phyloP scores from a whole-genome alignment of 371 early-diverging fungal species.

The Thermomucor indicae-seudaticae region DNA sequence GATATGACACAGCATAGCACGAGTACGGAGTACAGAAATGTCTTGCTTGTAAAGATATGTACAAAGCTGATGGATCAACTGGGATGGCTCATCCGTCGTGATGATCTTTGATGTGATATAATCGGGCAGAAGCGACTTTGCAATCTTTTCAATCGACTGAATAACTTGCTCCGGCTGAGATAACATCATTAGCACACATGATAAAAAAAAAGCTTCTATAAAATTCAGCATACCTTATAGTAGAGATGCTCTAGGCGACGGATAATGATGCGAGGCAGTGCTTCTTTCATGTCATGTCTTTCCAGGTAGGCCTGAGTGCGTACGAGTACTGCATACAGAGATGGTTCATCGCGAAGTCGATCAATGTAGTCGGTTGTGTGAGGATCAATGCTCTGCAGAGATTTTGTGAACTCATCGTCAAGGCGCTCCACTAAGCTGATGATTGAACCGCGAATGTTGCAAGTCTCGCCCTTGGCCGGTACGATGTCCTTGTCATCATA shows the following conservation, averaged over 20 bases:
- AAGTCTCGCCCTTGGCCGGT: conserved; percentile 46
- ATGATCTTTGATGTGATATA: conserved; percentile 37
- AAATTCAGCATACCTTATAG: conserved; percentile 66
- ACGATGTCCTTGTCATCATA: conserved; percentile 66
- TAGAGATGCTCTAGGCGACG: conserved; percentile 94
- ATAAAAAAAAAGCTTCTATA: not conserved
- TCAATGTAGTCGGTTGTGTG: conserved; percentile 95
- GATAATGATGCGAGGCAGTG: conserved; percentile 72
- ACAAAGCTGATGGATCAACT: conserved; percentile 78
- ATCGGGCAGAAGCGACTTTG: conserved; percentile 32
- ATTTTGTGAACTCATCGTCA: conserved; percentile 95
- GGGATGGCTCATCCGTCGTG: conserved; percentile 49
- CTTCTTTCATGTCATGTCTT: conserved; percentile 52
- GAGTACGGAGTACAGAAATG: conserved; percentile 83
- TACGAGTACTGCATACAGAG: conserved; percentile 84
- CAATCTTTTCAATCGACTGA: conserved; percentile 40
- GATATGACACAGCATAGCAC: conserved; percentile 96
- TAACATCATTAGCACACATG: not conserved
- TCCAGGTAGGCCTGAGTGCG: conserved; percentile 84
- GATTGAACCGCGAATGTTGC: conserved; percentile 80
- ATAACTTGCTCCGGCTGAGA: conserved; percentile 50
- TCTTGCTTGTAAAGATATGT: conserved; percentile 84
- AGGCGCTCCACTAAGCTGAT: conserved; percentile 89
- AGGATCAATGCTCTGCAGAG: conserved; percentile 93
- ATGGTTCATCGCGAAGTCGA: conserved; percentile 86